Evolutionary conservation across 495 filamentous ascomycete genomes (phyloP), one percentile per base, ranked within the genome.

Genomic region (Annulohypoxylon bovei): DNA sequence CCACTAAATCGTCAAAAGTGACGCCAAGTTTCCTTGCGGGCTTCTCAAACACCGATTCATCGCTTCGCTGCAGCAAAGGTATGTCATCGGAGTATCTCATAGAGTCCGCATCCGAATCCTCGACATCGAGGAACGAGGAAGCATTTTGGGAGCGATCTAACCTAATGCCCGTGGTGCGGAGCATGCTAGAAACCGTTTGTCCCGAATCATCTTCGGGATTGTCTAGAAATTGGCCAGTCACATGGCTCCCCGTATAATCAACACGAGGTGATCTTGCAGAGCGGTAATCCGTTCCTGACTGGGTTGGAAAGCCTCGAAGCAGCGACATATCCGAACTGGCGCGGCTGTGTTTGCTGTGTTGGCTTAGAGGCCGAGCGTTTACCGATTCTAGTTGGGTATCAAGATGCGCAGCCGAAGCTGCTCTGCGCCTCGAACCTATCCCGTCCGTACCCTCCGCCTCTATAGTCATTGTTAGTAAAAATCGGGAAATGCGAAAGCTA

Each of bases 1-100:
- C 93, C 14, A 98, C 91, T 7, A 99, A 84, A 56, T 97, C 92
- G 71, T 96, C 93, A 72, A 97, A 97, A 6, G 88, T 88, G 18
- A 91, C 81, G 3, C 93, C 93, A 9, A 81, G 77, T 54, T 86
- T 86, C 75, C 82, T 85, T 8, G 79, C 75, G 3, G 83, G 78
- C 63, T 80, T 79, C 27, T 87, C 84, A 35, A 81, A 76, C 23
- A 83, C 71, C 47, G 59, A 77, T 42, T 87, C 84, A 55, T 87
- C 84, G 59, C 80, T 81, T 40, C 88, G 84, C 73, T 87, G 85
- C 28, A 89, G 74, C 46, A 89, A 86, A 27, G 87, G 87, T 64
- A 87, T 84, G 60, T 89, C 88, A 54, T 90, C 88, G 20, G 85
- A 83, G 65, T 86, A 85, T 46, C 80, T 80, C 54, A 82, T 79